Conservation (phyloP, 768 basidiomycete species). For the Chalciporus sphaerocephalus region DNA sequence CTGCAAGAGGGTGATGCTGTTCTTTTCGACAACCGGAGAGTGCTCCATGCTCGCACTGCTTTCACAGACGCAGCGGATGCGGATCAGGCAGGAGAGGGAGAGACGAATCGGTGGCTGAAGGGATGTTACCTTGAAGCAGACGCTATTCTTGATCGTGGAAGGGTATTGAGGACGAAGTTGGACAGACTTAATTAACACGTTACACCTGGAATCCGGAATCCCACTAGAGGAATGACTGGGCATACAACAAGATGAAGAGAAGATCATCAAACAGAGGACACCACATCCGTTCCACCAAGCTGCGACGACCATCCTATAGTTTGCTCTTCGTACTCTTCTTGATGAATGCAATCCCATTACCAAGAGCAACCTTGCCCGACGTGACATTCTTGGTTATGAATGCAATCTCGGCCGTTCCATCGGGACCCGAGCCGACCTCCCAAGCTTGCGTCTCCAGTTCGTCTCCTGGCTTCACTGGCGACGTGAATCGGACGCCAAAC, state of each 20-base stretch:
- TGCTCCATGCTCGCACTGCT: constrained; percentile 81
- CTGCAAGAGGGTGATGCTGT: constrained; percentile 82
- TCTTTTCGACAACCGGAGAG: constrained; percentile 87
- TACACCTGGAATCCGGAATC: neutral
- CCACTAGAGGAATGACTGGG: neutral
- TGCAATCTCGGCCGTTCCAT: constrained; percentile 53
- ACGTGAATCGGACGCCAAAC: constrained; percentile 74
- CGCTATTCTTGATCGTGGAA: constrained; percentile 53
- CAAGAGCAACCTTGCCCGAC: constrained; percentile 59
- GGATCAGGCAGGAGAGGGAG: constrained; percentile 37
- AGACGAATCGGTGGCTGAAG: constrained; percentile 80
- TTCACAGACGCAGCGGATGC: constrained; percentile 47
- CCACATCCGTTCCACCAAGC: neutral
- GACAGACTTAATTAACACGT: constrained; percentile 2
- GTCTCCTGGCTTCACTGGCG: constrained; percentile 82
- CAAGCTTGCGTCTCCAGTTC: constrained; percentile 73
- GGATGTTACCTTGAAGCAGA: constrained; percentile 79
- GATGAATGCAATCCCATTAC: constrained; percentile 62
- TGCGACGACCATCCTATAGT: constrained; percentile 27
- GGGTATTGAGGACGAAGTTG: constrained; percentile 41
- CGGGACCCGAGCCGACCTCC: constrained; percentile 66
- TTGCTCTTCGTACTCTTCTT: constrained; percentile 46
- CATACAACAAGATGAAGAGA: neutral
- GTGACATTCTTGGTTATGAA: constrained; percentile 60
- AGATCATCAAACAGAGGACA: neutral